Evolutionary conservation across 2,329 filamentous ascomycete species (phyloP).

Genomic region (Aspergillus persii): DNA sequence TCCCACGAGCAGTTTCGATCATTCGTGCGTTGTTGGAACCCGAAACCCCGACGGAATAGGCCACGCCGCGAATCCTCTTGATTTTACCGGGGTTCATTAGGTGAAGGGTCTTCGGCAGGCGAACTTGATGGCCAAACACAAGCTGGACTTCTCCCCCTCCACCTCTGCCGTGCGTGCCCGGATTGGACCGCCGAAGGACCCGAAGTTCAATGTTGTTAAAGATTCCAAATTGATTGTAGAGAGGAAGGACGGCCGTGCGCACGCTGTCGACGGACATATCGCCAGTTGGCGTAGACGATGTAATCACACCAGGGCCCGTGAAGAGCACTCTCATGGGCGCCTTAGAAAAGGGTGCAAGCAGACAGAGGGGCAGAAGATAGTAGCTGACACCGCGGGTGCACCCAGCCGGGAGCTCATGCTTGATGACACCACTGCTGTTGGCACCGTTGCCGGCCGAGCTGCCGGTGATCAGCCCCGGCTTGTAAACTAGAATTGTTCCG

Average conservation of each 20-base stretch:
- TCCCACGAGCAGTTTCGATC: constrained; percentile 84
- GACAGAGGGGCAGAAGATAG: constrained; percentile 83
- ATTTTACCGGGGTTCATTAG: constrained; percentile 79
- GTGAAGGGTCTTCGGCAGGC: constrained; percentile 91
- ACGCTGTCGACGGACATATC: constrained; percentile 93
- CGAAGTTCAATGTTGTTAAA: constrained; percentile 80
- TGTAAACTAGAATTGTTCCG: constrained; percentile 88
- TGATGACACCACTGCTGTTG: constrained; percentile 66
- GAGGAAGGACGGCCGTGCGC: constrained; percentile 83
- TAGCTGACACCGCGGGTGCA: constrained; percentile 83
- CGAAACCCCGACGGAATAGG: constrained; percentile 87
- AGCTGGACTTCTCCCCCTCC: constrained; percentile 93
- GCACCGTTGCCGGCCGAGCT: constrained; percentile 73
- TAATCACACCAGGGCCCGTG: constrained; percentile 88
- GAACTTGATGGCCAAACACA: constrained; percentile 87
- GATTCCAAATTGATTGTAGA: constrained; percentile 90
- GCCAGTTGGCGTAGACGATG: constrained; percentile 74
- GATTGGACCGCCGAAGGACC: constrained; percentile 75
- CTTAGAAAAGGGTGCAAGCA: constrained; percentile 92
- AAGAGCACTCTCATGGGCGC: constrained; percentile 86
- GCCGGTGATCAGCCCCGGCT: constrained; percentile 88
- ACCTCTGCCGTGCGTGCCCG: constrained; percentile 69
- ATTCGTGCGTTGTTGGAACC: constrained; percentile 92
- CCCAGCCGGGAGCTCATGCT: constrained; percentile 73
- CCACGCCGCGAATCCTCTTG: constrained; percentile 85